A percentile compares a stretch with the other conserved stretches of the same genome.
phyloP scores from a whole-genome alignment of 257 asterid genomes.

The Solanum piurae region DNA sequence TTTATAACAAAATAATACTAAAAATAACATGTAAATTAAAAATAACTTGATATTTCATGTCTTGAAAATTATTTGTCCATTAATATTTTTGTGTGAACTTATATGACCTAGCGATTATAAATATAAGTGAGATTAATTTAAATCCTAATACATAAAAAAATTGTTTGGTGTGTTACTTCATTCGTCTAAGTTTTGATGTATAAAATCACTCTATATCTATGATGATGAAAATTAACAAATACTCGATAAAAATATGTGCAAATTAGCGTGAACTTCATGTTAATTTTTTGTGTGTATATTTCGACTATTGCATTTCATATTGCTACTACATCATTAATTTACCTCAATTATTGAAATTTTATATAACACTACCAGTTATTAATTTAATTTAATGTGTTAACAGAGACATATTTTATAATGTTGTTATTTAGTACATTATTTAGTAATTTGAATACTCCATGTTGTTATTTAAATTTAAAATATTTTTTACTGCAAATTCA shows the following conservation, averaged over 20 bases:
- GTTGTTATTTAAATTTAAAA: neutral
- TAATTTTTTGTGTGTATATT: neutral
- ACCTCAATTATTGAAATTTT: neutral
- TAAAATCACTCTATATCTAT: too few relatives aligned
- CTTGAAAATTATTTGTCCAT: too few relatives aligned
- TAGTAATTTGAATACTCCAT: neutral
- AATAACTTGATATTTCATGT: too few relatives aligned
- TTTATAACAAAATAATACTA: too few relatives aligned
- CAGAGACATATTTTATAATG: neutral
- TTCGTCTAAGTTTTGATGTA: neutral
- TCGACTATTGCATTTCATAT: neutral
- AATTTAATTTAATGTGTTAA: neutral
- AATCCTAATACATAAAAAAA: too few relatives aligned
- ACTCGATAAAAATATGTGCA: too few relatives aligned
- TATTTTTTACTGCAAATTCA: too few relatives aligned
- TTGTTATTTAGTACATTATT: neutral
- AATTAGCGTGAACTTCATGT: too few relatives aligned
- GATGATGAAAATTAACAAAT: neutral
- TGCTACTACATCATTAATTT: neutral
- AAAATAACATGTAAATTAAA: too few relatives aligned
- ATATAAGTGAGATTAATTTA: neutral
- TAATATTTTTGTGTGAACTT: neutral
- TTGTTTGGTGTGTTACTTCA: too few relatives aligned
- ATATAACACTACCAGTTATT: neutral
- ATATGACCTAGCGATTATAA: too few relatives aligned